These are phyloP conservation scores for Botrytis pseudocinerea DNA, from an alignment of 2,329 filamentous ascomycete genomes.

Conservation along the genomic window DNA sequence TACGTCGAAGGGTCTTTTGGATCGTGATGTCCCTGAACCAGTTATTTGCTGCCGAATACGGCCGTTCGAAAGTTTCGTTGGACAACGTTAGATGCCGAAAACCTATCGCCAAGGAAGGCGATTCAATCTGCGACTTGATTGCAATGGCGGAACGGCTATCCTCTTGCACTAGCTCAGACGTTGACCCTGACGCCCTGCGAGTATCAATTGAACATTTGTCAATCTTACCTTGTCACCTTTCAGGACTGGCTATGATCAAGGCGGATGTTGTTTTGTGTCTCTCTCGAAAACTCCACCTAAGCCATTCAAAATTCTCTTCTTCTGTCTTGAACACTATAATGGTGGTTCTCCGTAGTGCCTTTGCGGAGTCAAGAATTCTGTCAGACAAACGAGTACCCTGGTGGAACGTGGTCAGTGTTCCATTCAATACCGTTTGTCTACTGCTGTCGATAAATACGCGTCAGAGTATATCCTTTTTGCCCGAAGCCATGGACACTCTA, in stretches of 20 bases:
- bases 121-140: slow-evolving; percentile 28
- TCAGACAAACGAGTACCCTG: slow-evolving; percentile 27
- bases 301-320: slow-evolving; percentile 13
- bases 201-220: slow-evolving; percentile 19
- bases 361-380: slow-evolving; percentile 28
- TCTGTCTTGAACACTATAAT: slow-evolving; percentile 20
- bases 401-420: slow-evolving; percentile 33
- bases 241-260: slow-evolving; percentile 26
- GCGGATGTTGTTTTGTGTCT: slow-evolving; percentile 31
- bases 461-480: slow-evolving; percentile 30
- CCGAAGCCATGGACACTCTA: slow-evolving; percentile 28
- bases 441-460: slow-evolving; percentile 29
- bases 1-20: slow-evolving; percentile 33
- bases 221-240: slow-evolving; percentile 4
- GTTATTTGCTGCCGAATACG: slow-evolving; percentile 32
- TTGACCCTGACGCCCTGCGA: background rate
- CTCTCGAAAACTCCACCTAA: slow-evolving; percentile 26
- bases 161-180: slow-evolving; percentile 16
- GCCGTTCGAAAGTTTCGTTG: slow-evolving; percentile 30
- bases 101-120: slow-evolving; percentile 20
- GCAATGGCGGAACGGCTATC: slow-evolving; percentile 26
- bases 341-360: slow-evolving; percentile 28
- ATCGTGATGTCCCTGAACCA: slow-evolving; percentile 30
- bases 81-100: slow-evolving; percentile 28
- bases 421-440: slow-evolving; percentile 33